These are phyloP conservation scores for Boletus rex-veris DNA, from an alignment of 768 basidiomycete genomes.

Conservation along the genomic window DNA sequence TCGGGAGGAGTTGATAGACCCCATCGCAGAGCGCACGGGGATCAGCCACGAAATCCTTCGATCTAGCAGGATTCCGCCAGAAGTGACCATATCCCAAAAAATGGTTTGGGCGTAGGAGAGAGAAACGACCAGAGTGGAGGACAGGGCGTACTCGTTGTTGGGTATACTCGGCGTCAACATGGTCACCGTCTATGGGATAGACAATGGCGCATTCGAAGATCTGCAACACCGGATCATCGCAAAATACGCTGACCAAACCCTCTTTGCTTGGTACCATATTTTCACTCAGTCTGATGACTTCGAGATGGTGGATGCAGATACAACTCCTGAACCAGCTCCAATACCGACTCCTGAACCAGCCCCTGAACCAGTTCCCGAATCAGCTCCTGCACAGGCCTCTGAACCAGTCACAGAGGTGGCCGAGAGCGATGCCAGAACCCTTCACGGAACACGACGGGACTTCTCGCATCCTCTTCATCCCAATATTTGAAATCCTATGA, in stretches of 20 bases:
- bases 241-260: conserved; percentile 22
- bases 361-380: neutral
- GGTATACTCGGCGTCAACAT: conserved; percentile 24
- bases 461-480: conserved; percentile 24
- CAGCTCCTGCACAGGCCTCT: neutral
- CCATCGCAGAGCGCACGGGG: conserved; percentile 14
- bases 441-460: conserved; percentile 15
- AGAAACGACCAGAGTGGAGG: conserved; percentile 25
- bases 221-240: conserved; percentile 24
- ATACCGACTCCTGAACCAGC: neutral
- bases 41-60: conserved; percentile 17
- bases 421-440: neutral
- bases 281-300: conserved; percentile 6
- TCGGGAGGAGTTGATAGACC: conserved; percentile 9
- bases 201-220: conserved; percentile 20
- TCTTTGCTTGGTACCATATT: conserved; percentile 26
- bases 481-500: conserved; percentile 20
- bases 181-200: conserved; percentile 25
- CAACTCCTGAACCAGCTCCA: neutral
- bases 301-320: conserved; percentile 6
- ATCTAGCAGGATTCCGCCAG: conserved; percentile 1
- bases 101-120: conserved; percentile 29
- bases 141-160: conserved; percentile 30
- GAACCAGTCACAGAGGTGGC: neutral
- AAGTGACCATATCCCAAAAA: conserved; percentile 20